These are phyloP conservation scores for Apophysomyces ossiformis DNA, from an alignment of 371 early-diverging fungal genomes.

Conservation along the genomic window DNA sequence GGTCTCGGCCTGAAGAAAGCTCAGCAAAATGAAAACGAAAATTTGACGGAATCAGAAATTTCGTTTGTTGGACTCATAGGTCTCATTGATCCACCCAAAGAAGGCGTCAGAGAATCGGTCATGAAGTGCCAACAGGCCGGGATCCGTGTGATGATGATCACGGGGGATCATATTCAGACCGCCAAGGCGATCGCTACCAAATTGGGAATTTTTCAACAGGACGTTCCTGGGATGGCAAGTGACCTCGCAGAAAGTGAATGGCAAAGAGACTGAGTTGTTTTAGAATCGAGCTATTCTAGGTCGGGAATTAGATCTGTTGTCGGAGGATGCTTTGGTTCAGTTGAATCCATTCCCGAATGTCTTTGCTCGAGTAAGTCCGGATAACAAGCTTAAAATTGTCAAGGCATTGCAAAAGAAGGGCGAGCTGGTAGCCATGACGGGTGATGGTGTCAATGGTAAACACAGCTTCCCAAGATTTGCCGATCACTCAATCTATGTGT, in stretches of 20 bases:
- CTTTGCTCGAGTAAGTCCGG: slow-evolving; percentile 94
- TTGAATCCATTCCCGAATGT: slow-evolving; percentile 88
- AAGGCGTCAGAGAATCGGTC: slow-evolving; percentile 78
- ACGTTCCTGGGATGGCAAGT: slow-evolving; percentile 48
- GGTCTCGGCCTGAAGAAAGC: slow-evolving; percentile 55
- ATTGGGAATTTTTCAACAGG: slow-evolving; percentile 79
- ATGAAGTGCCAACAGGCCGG: slow-evolving; percentile 88
- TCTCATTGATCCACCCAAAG: slow-evolving; percentile 91
- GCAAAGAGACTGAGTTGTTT: neutral
- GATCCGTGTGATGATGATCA: slow-evolving; percentile 91
- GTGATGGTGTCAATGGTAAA: slow-evolving; percentile 81
- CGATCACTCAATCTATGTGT: slow-evolving; percentile 1
- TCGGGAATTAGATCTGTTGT: slow-evolving; percentile 81
- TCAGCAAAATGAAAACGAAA: neutral
- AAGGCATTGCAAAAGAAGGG: slow-evolving; percentile 85
- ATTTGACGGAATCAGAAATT: slow-evolving; percentile 54
- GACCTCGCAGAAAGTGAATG: slow-evolving; percentile 13
- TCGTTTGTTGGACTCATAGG: slow-evolving; percentile 90
- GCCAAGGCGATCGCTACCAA: slow-evolving; percentile 80
- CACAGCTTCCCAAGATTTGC: neutral
- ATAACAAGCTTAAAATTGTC: slow-evolving; percentile 96
- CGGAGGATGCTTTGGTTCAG: slow-evolving; percentile 81
- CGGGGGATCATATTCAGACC: slow-evolving; percentile 91
- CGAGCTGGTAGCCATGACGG: slow-evolving; percentile 81
- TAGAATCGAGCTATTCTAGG: slow-evolving; percentile 84